Conservation (phyloP, 148 eudicot species). For the Rhododendron ferrugineum region DNA sequence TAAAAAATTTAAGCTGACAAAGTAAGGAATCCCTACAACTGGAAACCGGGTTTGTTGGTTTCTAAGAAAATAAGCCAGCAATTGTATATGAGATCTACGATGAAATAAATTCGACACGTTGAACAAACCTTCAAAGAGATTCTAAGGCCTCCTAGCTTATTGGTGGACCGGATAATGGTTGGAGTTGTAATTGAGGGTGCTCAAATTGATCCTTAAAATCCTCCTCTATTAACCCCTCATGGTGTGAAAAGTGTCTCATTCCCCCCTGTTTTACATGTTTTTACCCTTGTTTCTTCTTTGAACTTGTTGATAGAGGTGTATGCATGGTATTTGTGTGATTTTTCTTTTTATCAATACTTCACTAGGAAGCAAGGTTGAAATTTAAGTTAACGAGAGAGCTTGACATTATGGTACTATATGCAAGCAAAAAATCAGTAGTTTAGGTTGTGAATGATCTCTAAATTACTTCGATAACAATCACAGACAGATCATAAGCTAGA, state of each 20-base stretch:
- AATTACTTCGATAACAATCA: not conserved
- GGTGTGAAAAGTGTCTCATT: not conserved
- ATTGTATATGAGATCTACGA: too few species aligned
- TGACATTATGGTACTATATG: not conserved
- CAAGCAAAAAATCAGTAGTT: not conserved
- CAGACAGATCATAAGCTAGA: not conserved
- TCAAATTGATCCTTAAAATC: not conserved
- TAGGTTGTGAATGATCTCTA: not conserved
- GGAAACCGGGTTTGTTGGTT: too few species aligned
- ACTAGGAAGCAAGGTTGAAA: not conserved
- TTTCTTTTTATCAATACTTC: too few species aligned
- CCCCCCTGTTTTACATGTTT: not conserved
- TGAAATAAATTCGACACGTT: too few species aligned
- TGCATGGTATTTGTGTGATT: not conserved
- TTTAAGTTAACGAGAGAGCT: not conserved
- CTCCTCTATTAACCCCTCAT: not conserved
- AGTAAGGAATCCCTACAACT: too few species aligned
- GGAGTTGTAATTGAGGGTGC: not conserved
- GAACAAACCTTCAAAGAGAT: not conserved
- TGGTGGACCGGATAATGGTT: not conserved
- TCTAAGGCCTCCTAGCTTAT: not conserved
- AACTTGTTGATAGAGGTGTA: not conserved
- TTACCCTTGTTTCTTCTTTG: not conserved
- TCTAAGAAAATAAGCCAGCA: too few species aligned
- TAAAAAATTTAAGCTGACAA: too few species aligned